Evolutionary conservation across 495 filamentous ascomycete species (phyloP).

Genomic region (Aspergillus bertholletiae): DNA sequence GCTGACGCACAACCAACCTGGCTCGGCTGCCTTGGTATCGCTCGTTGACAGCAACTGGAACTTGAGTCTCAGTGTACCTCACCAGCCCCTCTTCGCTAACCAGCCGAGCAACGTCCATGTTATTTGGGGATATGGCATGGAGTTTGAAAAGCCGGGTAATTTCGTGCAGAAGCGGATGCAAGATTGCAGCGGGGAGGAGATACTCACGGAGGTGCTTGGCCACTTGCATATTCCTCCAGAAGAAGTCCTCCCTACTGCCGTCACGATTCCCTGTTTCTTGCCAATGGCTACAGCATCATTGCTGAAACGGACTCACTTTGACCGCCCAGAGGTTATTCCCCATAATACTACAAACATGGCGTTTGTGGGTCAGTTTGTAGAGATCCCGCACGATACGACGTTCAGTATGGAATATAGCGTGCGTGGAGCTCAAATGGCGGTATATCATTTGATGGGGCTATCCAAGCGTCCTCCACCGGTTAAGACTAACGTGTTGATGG

Average conservation of each 20-base stretch:
- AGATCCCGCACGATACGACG: conserved; percentile 35
- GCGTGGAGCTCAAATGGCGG: conserved; percentile 36
- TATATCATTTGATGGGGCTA: conserved; percentile 22
- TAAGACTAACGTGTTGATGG: conserved; percentile 11
- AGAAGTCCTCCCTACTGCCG: conserved; percentile 11
- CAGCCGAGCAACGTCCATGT: conserved; percentile 26
- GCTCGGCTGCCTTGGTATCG: conserved; percentile 30
- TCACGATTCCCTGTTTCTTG: conserved; percentile 28
- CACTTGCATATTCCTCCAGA: conserved; percentile 24
- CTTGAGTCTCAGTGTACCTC: conserved; percentile 32
- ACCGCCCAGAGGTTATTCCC: conserved; percentile 35
- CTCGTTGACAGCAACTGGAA: conserved; percentile 35
- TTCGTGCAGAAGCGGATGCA: conserved; percentile 38
- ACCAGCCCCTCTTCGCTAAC: conserved; percentile 32
- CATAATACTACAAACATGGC: conserved; percentile 31
- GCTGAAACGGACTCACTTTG: conserved; percentile 21
- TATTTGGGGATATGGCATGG: conserved; percentile 36
- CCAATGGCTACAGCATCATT: conserved; percentile 34
- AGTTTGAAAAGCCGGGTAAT: conserved; percentile 23
- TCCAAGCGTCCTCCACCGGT: conserved; percentile 6
- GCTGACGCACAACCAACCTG: conserved; percentile 27
- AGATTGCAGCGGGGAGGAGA: conserved; percentile 34
- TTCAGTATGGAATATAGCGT: conserved; percentile 43
- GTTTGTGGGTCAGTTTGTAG: conserved; percentile 39
- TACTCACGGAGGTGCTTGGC: conserved; percentile 31